These are phyloP conservation scores for Yarrowia sp. DNA, from an alignment of 805 yeast species.

Conservation along the genomic window DNA sequence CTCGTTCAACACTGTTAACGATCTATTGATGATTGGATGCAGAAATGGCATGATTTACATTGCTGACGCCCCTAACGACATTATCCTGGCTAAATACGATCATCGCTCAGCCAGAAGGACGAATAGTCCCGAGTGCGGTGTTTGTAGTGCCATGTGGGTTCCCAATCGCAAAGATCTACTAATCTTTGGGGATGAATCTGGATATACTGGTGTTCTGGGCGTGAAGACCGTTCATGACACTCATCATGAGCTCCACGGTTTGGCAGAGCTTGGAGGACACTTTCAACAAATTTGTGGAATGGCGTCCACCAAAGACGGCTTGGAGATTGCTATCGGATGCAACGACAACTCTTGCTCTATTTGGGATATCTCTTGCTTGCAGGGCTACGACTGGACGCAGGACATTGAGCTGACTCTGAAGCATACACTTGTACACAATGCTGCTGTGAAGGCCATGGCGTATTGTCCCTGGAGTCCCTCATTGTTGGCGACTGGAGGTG, in stretches of 20 bases:
- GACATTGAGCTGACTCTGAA: constrained; percentile 36
- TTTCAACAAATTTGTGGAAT: constrained; percentile 40
- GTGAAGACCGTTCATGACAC: background rate
- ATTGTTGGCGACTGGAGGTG: constrained; percentile 87
- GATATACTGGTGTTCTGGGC: constrained; percentile 2
- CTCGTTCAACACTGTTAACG: constrained; percentile 17
- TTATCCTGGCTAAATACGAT: constrained; percentile 34
- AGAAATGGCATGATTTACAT: constrained; percentile 21
- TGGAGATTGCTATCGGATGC: constrained; percentile 73
- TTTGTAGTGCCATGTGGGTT: constrained; percentile 59
- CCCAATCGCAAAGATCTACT: constrained; percentile 42
- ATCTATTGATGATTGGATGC: constrained; percentile 20
- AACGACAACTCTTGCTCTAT: constrained; percentile 77
- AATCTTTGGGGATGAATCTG: constrained; percentile 58
- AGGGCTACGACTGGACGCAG: constrained; percentile 30
- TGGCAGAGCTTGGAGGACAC: constrained; percentile 29
- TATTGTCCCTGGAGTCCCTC: constrained; percentile 88
- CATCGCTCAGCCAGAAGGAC: background rate
- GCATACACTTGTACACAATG: constrained; percentile 60
- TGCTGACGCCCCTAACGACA: constrained; percentile 37
- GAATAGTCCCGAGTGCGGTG: constrained; percentile 40
- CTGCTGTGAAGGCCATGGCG: constrained; percentile 87
- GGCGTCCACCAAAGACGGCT: constrained; percentile 51
- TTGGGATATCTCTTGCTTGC: constrained; percentile 54
- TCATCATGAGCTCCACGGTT: background rate